Evolutionary conservation across 352 stramenopile species (phyloP), one percentile per base, ranked within the genome.

Genomic region (Pythium grandisporangium): DNA sequence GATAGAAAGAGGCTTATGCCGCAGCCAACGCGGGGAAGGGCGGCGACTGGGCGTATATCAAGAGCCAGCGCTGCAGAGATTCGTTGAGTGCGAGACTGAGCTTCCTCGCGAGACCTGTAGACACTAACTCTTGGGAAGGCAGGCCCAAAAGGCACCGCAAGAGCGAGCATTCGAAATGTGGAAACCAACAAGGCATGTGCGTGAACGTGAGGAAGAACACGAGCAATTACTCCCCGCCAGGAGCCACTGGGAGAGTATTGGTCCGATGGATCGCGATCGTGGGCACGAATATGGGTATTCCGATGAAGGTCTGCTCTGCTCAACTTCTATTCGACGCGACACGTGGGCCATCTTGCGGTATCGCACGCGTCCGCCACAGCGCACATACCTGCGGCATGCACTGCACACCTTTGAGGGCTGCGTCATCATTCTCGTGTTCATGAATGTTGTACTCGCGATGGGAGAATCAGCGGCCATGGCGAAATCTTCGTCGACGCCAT

Each of bases 381-480:
- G 61, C 42, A 74, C 78, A 37, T 62, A 40, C 2, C 58, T 92
- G 29, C 71, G 83, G 44, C 73, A 68, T 24, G 68, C 69, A 17
- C 88, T 75, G 19, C 87, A 89, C 44, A 44, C 45, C 10, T 64
- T 92, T 13, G 75, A 92, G 29, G 36, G 74, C 5, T 70, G 54
- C 38, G 66, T 92, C 20, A 58, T 92, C 13, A 61, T 76, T 22
- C 64, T 92, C 35, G 88, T 92, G 46, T 56, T 81, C 19, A 52
- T 87, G 20, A 89, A 92, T 37, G 78, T 92, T 17, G 43, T 83
- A 35, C 53, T 92, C 10, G 74, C 75, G 19, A 89, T 92, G 66
- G 70, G 63, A 38, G 55, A 75, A 29, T 86, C 70, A 22, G 53
- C 41, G 29, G 34, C 61, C 24, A 47, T 68, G 19, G 42, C 62